Evolutionary conservation across 1,284 basidiomycete genomes (phyloP).

Genomic region (Takashimella tepidaria): DNA sequence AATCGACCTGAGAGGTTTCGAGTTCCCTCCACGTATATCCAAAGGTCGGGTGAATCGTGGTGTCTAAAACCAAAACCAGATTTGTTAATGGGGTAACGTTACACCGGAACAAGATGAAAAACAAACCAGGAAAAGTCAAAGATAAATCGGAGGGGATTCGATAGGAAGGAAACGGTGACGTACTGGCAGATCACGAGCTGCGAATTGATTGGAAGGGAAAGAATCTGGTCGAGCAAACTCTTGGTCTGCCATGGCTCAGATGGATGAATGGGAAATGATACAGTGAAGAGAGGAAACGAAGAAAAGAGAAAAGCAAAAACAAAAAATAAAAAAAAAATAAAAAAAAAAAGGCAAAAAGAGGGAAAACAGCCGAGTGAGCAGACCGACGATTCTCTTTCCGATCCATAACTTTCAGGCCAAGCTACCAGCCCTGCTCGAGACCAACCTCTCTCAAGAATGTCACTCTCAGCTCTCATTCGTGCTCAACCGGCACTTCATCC

Average conservation of each 20-base stretch:
- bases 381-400: background rate
- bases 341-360: background rate
- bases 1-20: slow-evolving; percentile 20
- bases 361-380: background rate
- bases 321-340: background rate
- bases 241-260: slow-evolving; percentile 2
- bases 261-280: background rate
- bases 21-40: slow-evolving; percentile 24
- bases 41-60: slow-evolving; percentile 18
- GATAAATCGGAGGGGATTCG: background rate
- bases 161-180: background rate
- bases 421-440: too few relatives aligned
- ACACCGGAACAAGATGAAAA: background rate
- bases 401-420: too few relatives aligned
- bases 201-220: slow-evolving; percentile 18
- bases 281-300: background rate
- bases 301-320: background rate
- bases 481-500: background rate
- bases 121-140: too few relatives aligned
- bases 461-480: background rate
- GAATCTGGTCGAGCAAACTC: slow-evolving; percentile 12
- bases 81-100: too few relatives aligned
- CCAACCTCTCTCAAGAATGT: too few relatives aligned
- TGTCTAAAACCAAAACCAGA: too few relatives aligned
- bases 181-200: slow-evolving; percentile 23